Base-by-base conservation (phyloP, 495 filamentous ascomycete genomes). In the Hypoxylon subgilvum region DNA sequence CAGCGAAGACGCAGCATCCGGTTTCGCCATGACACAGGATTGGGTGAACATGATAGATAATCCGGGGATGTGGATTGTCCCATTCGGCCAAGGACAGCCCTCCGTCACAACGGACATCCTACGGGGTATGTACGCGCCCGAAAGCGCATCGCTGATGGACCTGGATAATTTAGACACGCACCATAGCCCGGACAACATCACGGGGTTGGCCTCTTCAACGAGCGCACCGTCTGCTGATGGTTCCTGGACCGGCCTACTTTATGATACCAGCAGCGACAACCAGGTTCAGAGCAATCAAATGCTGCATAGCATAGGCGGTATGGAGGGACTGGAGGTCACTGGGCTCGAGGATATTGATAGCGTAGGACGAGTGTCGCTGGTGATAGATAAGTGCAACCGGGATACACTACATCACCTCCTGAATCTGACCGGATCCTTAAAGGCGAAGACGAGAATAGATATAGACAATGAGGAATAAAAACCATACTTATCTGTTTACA, bases 321-420 rank as follows among this genome's bases (percentile, higher is more conserved):
- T 32, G 27, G 36, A 43, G 28, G 6, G 31, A 16, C 21, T 38
- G 14, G 27, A 32, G 32, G 43, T 13, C 6, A 18, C 13, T 8
- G 23, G 8, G 4, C 23, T 27, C 23, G 23, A 27, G 23, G 23
- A 27, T 8, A 27, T 27, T 27, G 44, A 48, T n/a, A 19, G n/a
- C 5, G 31, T 48, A 18, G 44, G 53, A 6, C 46, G 44, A 12
- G 53, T 57, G 0, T 48, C 53, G 27, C 23, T 57, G 9, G 53
- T 57, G 12, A 49, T 49, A 9, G 44, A 57, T 12, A 34, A 31
- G 2, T 57, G 44, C n/a, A 42, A 57, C 27, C 44, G 53, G 23
- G 43, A 49, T 10, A 57, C 53, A 7, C 44, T 57, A 0, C 34
- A 57, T 13, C 39, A 47, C 10, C 36, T 57, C 23, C 36, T 49